Evolutionary conservation across 805 yeast species (phyloP).

Genomic region (Jamesozyma gamospora): DNA sequence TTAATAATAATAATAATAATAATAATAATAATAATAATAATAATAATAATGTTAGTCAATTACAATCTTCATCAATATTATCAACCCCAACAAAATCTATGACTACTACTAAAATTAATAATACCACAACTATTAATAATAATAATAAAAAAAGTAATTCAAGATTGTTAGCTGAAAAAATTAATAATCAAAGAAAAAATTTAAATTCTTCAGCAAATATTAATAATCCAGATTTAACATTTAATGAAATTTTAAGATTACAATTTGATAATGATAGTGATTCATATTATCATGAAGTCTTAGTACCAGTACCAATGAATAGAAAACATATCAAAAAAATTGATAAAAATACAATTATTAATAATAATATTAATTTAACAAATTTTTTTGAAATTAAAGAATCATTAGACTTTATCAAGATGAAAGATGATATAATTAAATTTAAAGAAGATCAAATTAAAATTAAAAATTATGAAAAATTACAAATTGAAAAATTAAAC

Average conservation of each 20-base stretch:
- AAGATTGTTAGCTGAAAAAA: background rate
- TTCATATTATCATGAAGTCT: conserved; percentile 21
- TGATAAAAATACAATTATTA: conserved; percentile 3
- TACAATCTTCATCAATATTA: background rate
- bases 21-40: no score
- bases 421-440: background rate
- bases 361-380: background rate
- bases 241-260: conserved; percentile 19
- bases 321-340: conserved; percentile 9
- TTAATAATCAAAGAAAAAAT: background rate
- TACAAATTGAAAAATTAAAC: background rate
- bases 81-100: background rate
- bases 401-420: conserved; percentile 1
- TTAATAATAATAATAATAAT: background rate
- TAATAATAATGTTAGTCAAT: no score
- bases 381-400: conserved; percentile 5
- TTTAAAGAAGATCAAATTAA: background rate
- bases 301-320: conserved; percentile 21
- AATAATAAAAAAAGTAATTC: background rate
- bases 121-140: no score
- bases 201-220: conserved; percentile 7
- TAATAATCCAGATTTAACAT: conserved; percentile 17
- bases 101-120: background rate
- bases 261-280: conserved; percentile 17
- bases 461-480: background rate